A percentile compares a stretch with the other conserved stretches of the same genome.
phyloP scores from a whole-genome alignment of 306 rosid genomes.

The Comarum palustre region DNA sequence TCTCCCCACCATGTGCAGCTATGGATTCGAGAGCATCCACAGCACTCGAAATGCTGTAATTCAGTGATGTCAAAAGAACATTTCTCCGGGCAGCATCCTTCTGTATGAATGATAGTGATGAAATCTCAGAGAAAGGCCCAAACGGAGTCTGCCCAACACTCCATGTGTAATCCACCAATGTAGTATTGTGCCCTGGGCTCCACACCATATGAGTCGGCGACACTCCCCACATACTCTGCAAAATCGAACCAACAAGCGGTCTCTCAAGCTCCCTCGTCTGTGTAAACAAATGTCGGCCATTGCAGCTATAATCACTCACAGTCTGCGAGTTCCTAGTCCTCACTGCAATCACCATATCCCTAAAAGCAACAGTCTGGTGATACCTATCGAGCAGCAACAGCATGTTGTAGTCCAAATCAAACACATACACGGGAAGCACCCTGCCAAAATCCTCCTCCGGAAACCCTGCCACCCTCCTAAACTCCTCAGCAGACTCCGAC shows the following conservation, averaged over 20 bases:
- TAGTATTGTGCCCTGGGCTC: constrained; percentile 82
- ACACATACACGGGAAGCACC: constrained; percentile 81
- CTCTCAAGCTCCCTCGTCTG: constrained; percentile 75
- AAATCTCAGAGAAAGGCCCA: constrained; percentile 80
- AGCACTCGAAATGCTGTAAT: constrained; percentile 64
- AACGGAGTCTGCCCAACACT: constrained; percentile 95
- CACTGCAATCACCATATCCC: constrained; percentile 92
- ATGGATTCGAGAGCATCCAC: constrained; percentile 64
- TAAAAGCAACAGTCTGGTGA: constrained; percentile 88
- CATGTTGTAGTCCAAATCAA: constrained; percentile 61
- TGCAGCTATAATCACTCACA: constrained; percentile 89
- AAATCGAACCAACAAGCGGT: constrained; percentile 84
- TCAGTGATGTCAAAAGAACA: constrained; percentile 67
- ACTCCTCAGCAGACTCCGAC: constrained; percentile 63
- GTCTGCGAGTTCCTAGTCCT: constrained; percentile 84
- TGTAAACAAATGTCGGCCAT: constrained; percentile 72
- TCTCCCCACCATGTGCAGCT: constrained; percentile 76
- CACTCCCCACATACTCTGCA: constrained; percentile 99
- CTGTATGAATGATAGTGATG: constrained; percentile 78
- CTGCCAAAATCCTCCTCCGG: constrained; percentile 72
- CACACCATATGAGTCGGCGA: constrained; percentile 82
- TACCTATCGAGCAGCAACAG: constrained; percentile 71
- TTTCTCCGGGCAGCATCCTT: constrained; percentile 93
- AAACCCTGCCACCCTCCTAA: constrained; percentile 54
- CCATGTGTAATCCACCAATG: constrained; percentile 93